phyloP scores from a whole-genome alignment of 176 grass and related monocot genomes.

The Bothriochloa decipiens region DNA sequence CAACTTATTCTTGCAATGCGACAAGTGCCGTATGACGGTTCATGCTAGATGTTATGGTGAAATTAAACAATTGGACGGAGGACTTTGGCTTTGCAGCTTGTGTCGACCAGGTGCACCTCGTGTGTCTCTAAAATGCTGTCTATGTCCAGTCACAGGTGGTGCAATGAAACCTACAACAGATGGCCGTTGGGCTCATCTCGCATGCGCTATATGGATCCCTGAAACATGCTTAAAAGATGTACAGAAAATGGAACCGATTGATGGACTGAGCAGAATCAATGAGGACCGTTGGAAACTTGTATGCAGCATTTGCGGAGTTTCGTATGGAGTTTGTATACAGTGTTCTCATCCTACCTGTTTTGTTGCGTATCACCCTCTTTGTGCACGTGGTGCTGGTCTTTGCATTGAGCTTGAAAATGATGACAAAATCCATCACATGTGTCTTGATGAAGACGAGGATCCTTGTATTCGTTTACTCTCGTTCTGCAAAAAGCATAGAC shows the following conservation, averaged over 20 bases:
- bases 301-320: slow-evolving; percentile 96
- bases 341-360: slow-evolving; percentile 94
- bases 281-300: slow-evolving; percentile 99
- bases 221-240: slow-evolving; percentile 97
- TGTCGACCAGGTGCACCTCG: too few relatives aligned
- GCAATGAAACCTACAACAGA: too few relatives aligned
- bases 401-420: slow-evolving; percentile 99
- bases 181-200: too few relatives aligned
- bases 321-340: slow-evolving; percentile 99
- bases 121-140: too few relatives aligned
- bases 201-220: too few relatives aligned
- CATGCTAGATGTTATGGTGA: too few relatives aligned
- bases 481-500: slow-evolving; percentile 97
- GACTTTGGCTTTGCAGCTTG: too few relatives aligned
- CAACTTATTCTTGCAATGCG: too few relatives aligned
- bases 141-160: too few relatives aligned
- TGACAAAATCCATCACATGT: slow-evolving; percentile 85
- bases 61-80: too few relatives aligned
- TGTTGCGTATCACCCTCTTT: slow-evolving; percentile 98
- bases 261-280: slow-evolving; percentile 93
- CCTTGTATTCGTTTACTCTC: slow-evolving; percentile 95
- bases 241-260: slow-evolving; percentile 97
- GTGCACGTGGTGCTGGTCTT: slow-evolving; percentile 98
- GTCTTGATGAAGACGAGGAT: slow-evolving; percentile 88
- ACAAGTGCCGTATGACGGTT: too few relatives aligned